Percentiles rank a stretch among this genome's conserved stretches.
Evolutionary conservation across 352 stramenopile species (phyloP).

Genomic region (Phytophthora niederhauseri): DNA sequence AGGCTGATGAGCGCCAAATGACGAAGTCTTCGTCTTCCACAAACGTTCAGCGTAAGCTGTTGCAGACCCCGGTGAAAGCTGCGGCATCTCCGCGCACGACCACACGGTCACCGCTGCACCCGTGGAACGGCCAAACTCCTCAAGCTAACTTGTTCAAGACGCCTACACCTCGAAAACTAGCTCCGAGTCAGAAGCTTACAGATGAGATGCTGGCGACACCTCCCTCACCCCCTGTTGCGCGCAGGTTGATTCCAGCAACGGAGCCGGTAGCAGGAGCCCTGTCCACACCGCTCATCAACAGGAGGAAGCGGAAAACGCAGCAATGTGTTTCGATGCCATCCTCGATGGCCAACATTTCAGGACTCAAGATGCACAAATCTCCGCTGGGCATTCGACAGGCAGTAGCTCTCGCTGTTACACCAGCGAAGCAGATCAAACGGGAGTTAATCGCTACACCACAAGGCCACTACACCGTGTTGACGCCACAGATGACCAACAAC

Average conservation of each 20-base stretch:
- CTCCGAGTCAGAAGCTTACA: slow-evolving; percentile 3
- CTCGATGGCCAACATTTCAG: slow-evolving; percentile 20
- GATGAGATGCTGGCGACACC: slow-evolving; percentile 7
- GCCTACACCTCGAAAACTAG: slow-evolving; percentile 26
- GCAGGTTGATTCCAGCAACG: slow-evolving; percentile 20
- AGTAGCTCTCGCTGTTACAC: slow-evolving; percentile 21
- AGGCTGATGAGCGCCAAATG: slow-evolving; percentile 45
- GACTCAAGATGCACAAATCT: slow-evolving; percentile 19
- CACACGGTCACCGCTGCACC: slow-evolving; percentile 43
- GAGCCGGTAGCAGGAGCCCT: slow-evolving; percentile 9
- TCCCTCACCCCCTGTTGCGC: slow-evolving; percentile 22
- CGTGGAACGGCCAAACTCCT: slow-evolving; percentile 47
- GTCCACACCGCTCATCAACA: slow-evolving; percentile 22
- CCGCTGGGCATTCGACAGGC: slow-evolving; percentile 13
- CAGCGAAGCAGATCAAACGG: slow-evolving; percentile 34
- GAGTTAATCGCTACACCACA: slow-evolving; percentile 19
- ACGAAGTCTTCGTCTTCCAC: slow-evolving; percentile 32
- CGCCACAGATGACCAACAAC: slow-evolving; percentile 5
- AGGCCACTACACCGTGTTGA: slow-evolving; percentile 10
- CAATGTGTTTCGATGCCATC: slow-evolving; percentile 30
- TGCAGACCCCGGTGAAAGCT: slow-evolving; percentile 74
- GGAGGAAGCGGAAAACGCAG: slow-evolving; percentile 31
- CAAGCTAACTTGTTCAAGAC: slow-evolving; percentile 30
- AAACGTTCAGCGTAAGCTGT: slow-evolving; percentile 71
- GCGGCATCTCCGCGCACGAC: slow-evolving; percentile 12